Evolutionary conservation across 1,284 basidiomycete species (phyloP), one percentile per base, ranked within the genome.

Genomic region (Mycosarcoma mackinlayi): DNA sequence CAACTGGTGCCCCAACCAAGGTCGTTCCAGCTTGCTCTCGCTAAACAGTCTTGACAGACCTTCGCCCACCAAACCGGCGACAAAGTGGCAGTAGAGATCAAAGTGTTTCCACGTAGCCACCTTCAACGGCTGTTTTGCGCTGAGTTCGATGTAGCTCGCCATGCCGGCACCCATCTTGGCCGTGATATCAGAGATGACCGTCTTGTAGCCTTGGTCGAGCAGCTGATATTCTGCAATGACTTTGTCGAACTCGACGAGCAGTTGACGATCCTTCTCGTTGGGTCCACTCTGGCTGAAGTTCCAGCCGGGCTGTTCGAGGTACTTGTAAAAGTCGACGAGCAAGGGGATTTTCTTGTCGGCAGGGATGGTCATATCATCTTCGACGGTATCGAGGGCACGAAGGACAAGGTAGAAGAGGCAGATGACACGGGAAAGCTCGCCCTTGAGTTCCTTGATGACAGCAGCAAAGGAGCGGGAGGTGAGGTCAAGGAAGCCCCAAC

Each of bases 1-100:
- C 60, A 96, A 88, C 83, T 98, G 92, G 42, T 88, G 85, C 35
- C 88, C 90, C 46, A 98, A 84, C 86, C 89, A 92, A 0, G 87
- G 81, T 0, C 87, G 87, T 84, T 98, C 95, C 80, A 94, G 93
- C 38, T 88, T 89, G 4, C 92, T 93, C 8, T 92, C 91, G 16
- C 91, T 86, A 85, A 95, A 97, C 44, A 99, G 86, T 7, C 92
- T 88, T 0, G 93, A 94, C 44, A 97, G 87, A 56, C 96, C 95
- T 83, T 99, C 96, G 49, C 95, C 96, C 64, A 98, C 95, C 56
- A 98, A 89, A 3, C 95, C 96, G 3, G 95, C 96, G 67, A 98
- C 96, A 83, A 96, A 98, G 84, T 99, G 95, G 83, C 96, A 98
- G 85, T 99, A 98, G 11, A 98, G 87, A 83, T 98, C 93, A 84